phyloP scores from a whole-genome alignment of 108 stramenopile species.

The Cyclostephanos tholiformis region DNA sequence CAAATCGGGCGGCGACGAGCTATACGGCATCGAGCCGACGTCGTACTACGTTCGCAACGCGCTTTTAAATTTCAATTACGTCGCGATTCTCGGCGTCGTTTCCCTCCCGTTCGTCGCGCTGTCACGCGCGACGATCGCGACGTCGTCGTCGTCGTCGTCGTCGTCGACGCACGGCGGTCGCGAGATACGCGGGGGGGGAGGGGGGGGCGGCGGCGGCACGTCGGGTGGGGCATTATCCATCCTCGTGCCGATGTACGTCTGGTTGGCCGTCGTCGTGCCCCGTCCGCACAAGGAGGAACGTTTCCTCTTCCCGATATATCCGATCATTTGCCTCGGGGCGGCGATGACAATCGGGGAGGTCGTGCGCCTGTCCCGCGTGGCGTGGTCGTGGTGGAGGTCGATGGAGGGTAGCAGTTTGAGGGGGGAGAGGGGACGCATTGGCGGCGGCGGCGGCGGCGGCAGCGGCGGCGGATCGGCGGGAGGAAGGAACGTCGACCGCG shows the following conservation, averaged over 20 bases:
- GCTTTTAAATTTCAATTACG: conserved; percentile 87
- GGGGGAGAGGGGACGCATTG: too few relatives aligned
- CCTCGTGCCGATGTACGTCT: conserved; percentile 70
- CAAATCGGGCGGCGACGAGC: conserved; percentile 84
- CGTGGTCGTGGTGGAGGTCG: background rate
- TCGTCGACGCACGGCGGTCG: too few relatives aligned
- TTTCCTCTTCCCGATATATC: conserved; percentile 94
- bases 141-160: too few relatives aligned
- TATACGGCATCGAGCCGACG: conserved; percentile 96
- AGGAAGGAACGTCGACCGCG: background rate
- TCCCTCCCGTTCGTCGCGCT: conserved; percentile 33
- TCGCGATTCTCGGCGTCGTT: conserved; percentile 57
- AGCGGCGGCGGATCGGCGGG: background rate
- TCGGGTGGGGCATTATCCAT: conserved; percentile 23
- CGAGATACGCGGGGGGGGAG: background rate
- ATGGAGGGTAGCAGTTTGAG: background rate
- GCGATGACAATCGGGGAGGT: conserved; percentile 32
- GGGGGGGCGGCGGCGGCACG: background rate
- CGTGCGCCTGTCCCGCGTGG: background rate
- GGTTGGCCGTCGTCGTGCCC: conserved; percentile 81
- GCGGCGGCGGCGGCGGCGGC: background rate
- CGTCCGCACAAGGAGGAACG: conserved; percentile 98
- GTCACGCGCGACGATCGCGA: background rate
- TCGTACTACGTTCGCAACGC: conserved; percentile 94
- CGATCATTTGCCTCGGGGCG: conserved; percentile 65